A percentile compares a stretch with the other conserved stretches of the same genome.
Evolutionary conservation across 495 filamentous ascomycete genomes (phyloP).

Genomic region (Daldinia vernicosa): DNA sequence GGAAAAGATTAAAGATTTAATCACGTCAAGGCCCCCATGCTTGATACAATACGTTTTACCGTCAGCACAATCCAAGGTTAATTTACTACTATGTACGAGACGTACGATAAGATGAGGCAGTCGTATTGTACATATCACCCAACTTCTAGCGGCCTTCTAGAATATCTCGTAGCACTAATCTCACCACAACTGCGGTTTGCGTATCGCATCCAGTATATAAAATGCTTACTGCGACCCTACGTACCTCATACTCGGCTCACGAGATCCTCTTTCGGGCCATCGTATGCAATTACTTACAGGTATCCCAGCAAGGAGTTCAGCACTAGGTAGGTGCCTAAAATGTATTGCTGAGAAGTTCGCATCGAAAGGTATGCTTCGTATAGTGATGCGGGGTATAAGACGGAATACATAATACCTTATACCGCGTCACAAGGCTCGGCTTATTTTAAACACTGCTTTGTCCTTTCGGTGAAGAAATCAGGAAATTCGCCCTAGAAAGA

Average conservation of each 20-base stretch:
- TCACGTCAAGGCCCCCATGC: constrained; percentile 14
- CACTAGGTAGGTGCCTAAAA: too few species aligned
- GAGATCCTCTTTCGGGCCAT: constrained; percentile 25
- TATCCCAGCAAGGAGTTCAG: neutral
- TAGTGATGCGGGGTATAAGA: neutral
- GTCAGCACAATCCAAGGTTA: neutral
- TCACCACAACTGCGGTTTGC: neutral
- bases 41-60: neutral
- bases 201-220: constrained; percentile 7
- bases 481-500: neutral
- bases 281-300: neutral
- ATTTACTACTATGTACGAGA: neutral
- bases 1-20: constrained; percentile 13
- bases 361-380: neutral
- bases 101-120: neutral
- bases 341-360: neutral
- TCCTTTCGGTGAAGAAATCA: neutral
- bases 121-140: neutral
- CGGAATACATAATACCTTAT: neutral
- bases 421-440: neutral
- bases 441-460: neutral
- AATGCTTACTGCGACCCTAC: neutral
- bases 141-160: constrained; percentile 23
- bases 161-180: constrained; percentile 1
- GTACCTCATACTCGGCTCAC: neutral